A percentile compares a stretch with the other conserved stretches of the same genome.
Conservation (phyloP, 352 stramenopile species). For the Phytophthora melonis region DNA sequence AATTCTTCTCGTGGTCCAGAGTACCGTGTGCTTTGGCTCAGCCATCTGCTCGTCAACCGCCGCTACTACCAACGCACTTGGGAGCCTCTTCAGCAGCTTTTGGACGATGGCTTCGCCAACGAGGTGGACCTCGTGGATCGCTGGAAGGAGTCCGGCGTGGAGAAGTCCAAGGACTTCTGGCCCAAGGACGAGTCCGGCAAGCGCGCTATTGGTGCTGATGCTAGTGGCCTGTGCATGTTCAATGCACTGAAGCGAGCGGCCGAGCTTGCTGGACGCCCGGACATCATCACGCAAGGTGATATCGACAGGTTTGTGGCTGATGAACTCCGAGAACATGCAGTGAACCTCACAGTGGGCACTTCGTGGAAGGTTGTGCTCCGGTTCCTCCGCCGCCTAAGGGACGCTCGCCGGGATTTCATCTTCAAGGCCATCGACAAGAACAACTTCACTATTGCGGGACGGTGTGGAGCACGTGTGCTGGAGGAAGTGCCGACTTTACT, state of each 20-base stretch:
- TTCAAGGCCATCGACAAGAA: not conserved
- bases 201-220: too few species aligned
- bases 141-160: not conserved
- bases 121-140: constrained; percentile 4
- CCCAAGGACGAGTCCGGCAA: not conserved
- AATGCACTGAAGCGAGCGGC: too few species aligned
- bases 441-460: not conserved
- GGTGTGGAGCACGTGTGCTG: not conserved
- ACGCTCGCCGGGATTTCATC: not conserved
- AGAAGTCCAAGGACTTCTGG: constrained; percentile 2
- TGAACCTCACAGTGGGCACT: not conserved
- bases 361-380: constrained; percentile 4
- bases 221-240: too few species aligned
- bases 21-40: not conserved
- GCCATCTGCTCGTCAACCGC: not conserved
- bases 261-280: too few species aligned
- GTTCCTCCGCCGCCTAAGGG: not conserved
- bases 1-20: not conserved
- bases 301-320: not conserved
- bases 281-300: too few species aligned
- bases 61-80: not conserved
- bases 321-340: not conserved
- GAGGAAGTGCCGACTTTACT: not conserved
- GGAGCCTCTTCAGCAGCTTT: not conserved
- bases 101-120: not conserved